Evolutionary conservation across 148 eudicot species (phyloP).

Genomic region (Chenopodium formosanum): DNA sequence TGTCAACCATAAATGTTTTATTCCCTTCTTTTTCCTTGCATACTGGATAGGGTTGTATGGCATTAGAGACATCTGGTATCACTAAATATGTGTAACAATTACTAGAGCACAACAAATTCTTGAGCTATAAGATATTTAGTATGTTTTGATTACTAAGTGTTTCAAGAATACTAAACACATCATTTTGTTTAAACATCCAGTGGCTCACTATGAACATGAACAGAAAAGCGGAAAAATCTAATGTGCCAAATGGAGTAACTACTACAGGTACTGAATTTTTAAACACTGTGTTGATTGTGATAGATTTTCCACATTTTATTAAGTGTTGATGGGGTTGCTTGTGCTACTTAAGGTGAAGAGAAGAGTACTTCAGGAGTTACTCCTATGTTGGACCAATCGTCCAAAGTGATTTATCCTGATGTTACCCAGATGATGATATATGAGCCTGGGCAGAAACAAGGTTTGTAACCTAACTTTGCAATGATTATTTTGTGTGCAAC

Average conservation of each 20-base stretch:
- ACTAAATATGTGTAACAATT: background rate
- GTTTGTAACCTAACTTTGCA: conserved; percentile 37
- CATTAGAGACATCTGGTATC: background rate
- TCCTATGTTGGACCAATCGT: conserved; percentile 34
- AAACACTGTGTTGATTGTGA: background rate
- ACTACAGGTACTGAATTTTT: conserved; percentile 37
- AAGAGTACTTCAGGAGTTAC: conserved; percentile 49
- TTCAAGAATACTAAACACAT: conserved; percentile 6
- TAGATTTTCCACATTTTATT: background rate
- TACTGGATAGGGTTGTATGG: background rate
- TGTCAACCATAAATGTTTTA: background rate
- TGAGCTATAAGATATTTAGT: background rate
- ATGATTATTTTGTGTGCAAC: background rate
- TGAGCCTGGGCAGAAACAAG: conserved; percentile 73
- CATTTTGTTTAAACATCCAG: conserved; percentile 36
- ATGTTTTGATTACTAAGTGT: conserved; percentile 4
- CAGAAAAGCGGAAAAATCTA: conserved; percentile 62
- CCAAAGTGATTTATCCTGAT: conserved; percentile 72
- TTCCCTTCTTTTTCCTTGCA: background rate
- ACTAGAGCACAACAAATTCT: background rate
- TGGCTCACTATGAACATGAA: conserved; percentile 74
- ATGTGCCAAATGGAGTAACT: conserved; percentile 49
- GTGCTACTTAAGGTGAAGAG: conserved; percentile 42
- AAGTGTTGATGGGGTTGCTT: conserved; percentile 7
- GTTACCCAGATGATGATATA: conserved; percentile 68